phyloP scores from a whole-genome alignment of 805 yeast species.

The Candida glaebosa region DNA sequence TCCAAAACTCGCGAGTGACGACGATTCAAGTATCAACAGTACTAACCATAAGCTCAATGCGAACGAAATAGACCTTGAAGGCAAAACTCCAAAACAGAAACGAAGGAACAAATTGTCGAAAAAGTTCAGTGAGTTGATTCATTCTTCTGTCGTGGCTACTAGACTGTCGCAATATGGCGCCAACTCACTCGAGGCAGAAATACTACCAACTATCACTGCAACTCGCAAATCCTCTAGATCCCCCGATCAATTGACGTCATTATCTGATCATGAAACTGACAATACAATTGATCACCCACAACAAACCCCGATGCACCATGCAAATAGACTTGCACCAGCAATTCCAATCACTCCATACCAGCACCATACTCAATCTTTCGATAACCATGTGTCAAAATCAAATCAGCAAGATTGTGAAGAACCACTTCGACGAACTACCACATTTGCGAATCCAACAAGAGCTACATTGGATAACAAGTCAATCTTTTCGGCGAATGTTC shows the following conservation, averaged over 20 bases:
- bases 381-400: too few species aligned
- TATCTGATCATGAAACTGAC: not conserved
- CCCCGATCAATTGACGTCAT: not conserved
- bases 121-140: not conserved
- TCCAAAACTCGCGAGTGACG: not conserved
- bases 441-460: not conserved
- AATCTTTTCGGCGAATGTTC: not conserved
- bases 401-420: too few species aligned
- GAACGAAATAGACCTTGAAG: not conserved
- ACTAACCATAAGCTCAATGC: not conserved
- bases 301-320: too few species aligned
- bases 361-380: too few species aligned
- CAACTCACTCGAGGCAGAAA: too few species aligned
- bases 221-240: not conserved
- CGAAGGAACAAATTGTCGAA: not conserved
- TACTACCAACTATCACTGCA: too few species aligned
- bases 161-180: not conserved
- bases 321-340: too few species aligned
- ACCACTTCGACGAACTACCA: not conserved
- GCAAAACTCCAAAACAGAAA: not conserved
- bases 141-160: not conserved
- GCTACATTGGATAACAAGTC: not conserved
- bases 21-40: not conserved
- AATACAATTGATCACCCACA: too few species aligned
- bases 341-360: too few species aligned